Conservation (phyloP, 1,139 yeast species). For the Taiozyma sp. region DNA sequence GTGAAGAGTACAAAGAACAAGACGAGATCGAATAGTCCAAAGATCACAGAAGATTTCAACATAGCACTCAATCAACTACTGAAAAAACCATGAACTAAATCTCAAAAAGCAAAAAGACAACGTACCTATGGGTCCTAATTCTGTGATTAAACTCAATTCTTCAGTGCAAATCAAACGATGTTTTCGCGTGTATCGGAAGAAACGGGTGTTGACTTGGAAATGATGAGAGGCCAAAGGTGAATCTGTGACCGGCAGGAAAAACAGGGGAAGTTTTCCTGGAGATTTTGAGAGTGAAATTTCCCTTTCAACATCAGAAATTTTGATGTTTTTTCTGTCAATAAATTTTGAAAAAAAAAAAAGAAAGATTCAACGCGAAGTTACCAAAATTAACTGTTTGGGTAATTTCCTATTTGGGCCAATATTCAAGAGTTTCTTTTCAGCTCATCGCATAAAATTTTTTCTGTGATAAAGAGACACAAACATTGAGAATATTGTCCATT, state of each 20-base stretch:
- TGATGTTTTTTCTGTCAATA: neutral
- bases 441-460: slow-evolving; percentile 2
- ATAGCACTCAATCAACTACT: neutral
- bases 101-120: neutral
- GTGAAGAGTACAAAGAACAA: neutral
- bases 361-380: neutral
- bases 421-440: neutral
- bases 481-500: neutral
- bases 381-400: neutral
- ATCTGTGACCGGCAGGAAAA: neutral
- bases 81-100: neutral
- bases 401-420: neutral
- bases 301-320: neutral
- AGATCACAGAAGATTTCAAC: neutral
- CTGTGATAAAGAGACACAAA: neutral
- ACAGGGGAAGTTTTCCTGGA: neutral
- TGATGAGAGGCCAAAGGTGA: neutral
- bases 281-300: neutral
- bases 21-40: neutral
- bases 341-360: neutral
- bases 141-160: neutral
- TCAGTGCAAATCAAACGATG: neutral
- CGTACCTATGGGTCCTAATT: neutral
- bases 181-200: neutral
- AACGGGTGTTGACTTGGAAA: neutral